Evolutionary conservation across 805 yeast genomes (phyloP), one percentile per base, ranked within the genome.

Genomic region (Candida ulmi): DNA sequence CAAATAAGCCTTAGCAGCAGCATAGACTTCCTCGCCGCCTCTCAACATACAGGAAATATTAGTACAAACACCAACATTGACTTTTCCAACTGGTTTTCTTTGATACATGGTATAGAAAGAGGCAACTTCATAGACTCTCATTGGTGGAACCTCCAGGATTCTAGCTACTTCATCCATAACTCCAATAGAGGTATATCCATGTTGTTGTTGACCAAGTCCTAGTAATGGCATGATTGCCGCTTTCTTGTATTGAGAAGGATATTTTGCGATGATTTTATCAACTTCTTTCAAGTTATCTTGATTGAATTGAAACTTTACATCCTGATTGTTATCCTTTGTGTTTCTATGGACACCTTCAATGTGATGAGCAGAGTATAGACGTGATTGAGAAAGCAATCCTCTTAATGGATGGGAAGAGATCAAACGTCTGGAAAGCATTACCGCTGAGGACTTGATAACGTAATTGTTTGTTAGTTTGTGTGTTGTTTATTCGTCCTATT

Each of bases 41-140:
- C 95, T 81, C 50, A 86, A 72, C 66, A 82, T 88, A 62, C 95
- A 86, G 27, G 95, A 93, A 15, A 95, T 86, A 33, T 95, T 86
- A 42, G 95, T 87, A 66, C 95, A 86, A 30, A 87, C 81, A 61
- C 86, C 95, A 40, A 86, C 65, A 59, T 83, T 84, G 60, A 75
- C 83, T 58, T 85, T 84, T 44, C 95, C 95, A 75, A 87, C 79
- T 36, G 95, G 95, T 48, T 74, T 71, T 61, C 93, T 77, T 66
- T 83, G 83, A 69, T 80, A 86, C 95, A 86, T 87, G 51, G 95
- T 86, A 66, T 86, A 86, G 68, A 86, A 86, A 31, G 95, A 83
- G 25, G 95, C 95, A 47, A 86, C 95, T 62, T 86, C 95, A 62
- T 86, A 86, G 24, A 86, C 95, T 66, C 95, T 77, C 95, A 86